Conservation (phyloP, 192 early-diverging fungal genomes). For the Cetraspora pellucida region DNA sequence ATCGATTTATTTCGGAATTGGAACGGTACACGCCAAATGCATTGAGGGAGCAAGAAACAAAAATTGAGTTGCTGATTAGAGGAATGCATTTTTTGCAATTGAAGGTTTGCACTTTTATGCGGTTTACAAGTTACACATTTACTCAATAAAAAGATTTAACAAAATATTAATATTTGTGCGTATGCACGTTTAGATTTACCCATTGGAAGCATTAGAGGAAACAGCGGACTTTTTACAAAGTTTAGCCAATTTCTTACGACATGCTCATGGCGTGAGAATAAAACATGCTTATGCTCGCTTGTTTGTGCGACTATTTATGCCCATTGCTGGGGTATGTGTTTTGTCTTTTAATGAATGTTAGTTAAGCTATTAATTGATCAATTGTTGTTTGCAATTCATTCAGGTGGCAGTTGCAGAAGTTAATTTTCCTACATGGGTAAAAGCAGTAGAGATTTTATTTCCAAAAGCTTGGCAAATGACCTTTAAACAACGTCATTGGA, state of each 20-base stretch:
- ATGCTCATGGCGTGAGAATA: constrained; percentile 74
- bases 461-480: constrained; percentile 90
- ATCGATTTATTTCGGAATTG: constrained; percentile 89
- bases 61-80: constrained; percentile 83
- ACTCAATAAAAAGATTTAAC: not conserved
- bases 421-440: constrained; percentile 91
- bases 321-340: constrained; percentile 70
- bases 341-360: not conserved
- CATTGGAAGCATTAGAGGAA: constrained; percentile 90
- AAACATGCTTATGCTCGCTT: constrained; percentile 91
- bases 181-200: constrained; percentile 71
- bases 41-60: constrained; percentile 68
- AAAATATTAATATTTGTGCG: constrained; percentile 3
- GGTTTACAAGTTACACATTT: not conserved
- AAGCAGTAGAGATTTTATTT: constrained; percentile 89
- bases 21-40: constrained; percentile 65
- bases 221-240: constrained; percentile 92
- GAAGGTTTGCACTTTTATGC: constrained; percentile 57
- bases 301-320: constrained; percentile 89
- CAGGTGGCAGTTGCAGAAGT: constrained; percentile 90
- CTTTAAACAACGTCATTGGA: constrained; percentile 75
- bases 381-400: not conserved
- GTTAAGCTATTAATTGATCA: too few species aligned
- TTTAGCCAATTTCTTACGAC: constrained; percentile 87
- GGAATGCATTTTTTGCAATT: constrained; percentile 90